Conservation (phyloP, 2,329 filamentous ascomycete genomes). For the Diaporthe batatas region DNA sequence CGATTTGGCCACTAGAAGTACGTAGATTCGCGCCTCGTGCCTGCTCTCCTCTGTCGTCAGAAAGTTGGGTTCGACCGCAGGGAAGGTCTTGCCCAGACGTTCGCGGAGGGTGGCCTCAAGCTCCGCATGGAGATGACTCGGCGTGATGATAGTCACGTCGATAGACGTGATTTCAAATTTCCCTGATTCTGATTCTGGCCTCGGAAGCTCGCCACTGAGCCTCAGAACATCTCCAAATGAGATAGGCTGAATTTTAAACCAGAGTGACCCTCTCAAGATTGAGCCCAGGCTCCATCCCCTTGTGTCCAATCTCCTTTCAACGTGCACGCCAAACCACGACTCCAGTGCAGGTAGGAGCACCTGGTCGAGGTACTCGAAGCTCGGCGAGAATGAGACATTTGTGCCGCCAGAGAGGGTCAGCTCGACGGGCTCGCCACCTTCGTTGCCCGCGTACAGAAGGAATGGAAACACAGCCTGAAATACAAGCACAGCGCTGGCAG, state of each 20-base stretch:
- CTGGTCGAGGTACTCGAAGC: slow-evolving; percentile 74
- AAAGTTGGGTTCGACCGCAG: slow-evolving; percentile 60
- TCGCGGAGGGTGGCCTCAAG: slow-evolving; percentile 57
- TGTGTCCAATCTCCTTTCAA: slow-evolving; percentile 59
- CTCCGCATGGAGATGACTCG: slow-evolving; percentile 56
- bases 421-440: slow-evolving; percentile 58
- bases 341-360: slow-evolving; percentile 69
- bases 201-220: slow-evolving; percentile 47
- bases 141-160: slow-evolving; percentile 66
- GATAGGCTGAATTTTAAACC: slow-evolving; percentile 60
- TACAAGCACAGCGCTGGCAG: slow-evolving; percentile 69
- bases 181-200: background rate
- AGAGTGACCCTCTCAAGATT: slow-evolving; percentile 56
- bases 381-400: slow-evolving; percentile 68
- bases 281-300: slow-evolving; percentile 66
- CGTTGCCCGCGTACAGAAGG: slow-evolving; percentile 66
- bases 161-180: slow-evolving; percentile 59
- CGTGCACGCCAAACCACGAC: slow-evolving; percentile 61
- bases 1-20: slow-evolving; percentile 69
- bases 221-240: slow-evolving; percentile 52
- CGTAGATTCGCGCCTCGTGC: slow-evolving; percentile 65
- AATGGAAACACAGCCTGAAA: slow-evolving; percentile 73
- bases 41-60: slow-evolving; percentile 64
- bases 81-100: slow-evolving; percentile 58
- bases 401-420: slow-evolving; percentile 70